Percentiles rank a stretch among this genome's conserved stretches.
These are phyloP conservation scores for Parietaria judaica DNA, from an alignment of 306 rosid genomes.

Conservation along the genomic window DNA sequence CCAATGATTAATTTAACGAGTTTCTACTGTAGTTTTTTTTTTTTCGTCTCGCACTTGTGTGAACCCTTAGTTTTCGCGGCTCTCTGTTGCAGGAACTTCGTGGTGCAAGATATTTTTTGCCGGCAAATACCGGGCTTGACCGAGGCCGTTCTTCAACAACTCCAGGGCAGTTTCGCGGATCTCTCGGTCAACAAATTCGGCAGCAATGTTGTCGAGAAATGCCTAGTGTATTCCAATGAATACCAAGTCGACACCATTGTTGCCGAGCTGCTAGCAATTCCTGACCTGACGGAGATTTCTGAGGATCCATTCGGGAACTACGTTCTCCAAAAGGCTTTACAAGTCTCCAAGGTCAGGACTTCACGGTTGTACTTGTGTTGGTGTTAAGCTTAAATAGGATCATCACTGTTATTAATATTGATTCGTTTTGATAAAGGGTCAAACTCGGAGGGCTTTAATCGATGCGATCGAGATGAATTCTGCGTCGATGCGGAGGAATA, in stretches of 20 bases:
- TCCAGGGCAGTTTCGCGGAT: slow-evolving; percentile 27
- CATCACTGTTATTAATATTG: slow-evolving; percentile 5
- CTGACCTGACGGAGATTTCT: no score
- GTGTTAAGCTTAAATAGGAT: no score
- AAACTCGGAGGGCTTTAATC: background rate
- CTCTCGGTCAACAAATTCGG: slow-evolving; percentile 55
- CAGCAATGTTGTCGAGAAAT: slow-evolving; percentile 73
- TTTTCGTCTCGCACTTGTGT: no score
- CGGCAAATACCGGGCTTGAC: slow-evolving; percentile 26
- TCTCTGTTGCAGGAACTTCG: slow-evolving; percentile 49
- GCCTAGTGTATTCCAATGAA: background rate
- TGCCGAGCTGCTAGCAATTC: no score
- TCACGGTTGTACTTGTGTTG: no score
- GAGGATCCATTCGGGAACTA: no score
- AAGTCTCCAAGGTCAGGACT: no score
- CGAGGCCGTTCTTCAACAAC: slow-evolving; percentile 20
- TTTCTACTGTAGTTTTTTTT: background rate
- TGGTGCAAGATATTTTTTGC: slow-evolving; percentile 49
- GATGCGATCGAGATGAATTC: background rate
- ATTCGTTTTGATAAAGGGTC: background rate
- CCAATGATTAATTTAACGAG: background rate
- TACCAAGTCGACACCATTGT: no score
- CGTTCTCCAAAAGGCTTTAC: no score
- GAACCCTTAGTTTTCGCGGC: background rate
- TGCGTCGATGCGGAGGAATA: background rate